Evolutionary conservation across 2,329 filamentous ascomycete species (phyloP).

Genomic region (Fusarium newnesense): DNA sequence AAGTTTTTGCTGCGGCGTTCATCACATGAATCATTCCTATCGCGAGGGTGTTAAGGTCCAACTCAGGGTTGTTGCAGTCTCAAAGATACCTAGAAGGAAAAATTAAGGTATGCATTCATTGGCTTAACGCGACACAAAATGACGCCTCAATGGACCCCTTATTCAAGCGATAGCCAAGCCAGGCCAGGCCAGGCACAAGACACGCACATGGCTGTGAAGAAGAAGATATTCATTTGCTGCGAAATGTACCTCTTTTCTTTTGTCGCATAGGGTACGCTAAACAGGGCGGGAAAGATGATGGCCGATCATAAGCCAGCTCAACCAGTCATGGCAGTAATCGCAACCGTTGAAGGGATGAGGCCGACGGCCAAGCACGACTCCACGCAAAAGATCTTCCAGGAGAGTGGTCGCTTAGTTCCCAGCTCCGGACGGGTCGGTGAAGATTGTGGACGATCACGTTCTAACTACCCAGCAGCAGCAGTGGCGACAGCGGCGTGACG

Average conservation of each 20-base stretch:
- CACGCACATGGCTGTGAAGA: conserved; percentile 15
- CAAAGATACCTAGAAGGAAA: not conserved
- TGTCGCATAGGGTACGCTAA: conserved; percentile 15
- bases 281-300: conserved; percentile 18
- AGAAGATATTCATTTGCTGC: conserved; percentile 8
- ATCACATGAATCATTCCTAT: conserved; percentile 19
- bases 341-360: conserved; percentile 12
- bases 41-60: conserved; percentile 10
- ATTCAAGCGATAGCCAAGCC: conserved; percentile 5
- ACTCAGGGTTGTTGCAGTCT: conserved; percentile 1
- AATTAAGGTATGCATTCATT: conserved; percentile 21
- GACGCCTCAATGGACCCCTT: conserved; percentile 20
- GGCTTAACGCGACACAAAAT: conserved; percentile 32
- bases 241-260: not conserved
- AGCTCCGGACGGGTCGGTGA: conserved; percentile 24
- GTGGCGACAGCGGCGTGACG: conserved; percentile 13
- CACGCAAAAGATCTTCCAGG: conserved; percentile 14
- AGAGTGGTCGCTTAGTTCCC: conserved; percentile 15
- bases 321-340: conserved; percentile 15
- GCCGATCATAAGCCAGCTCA: conserved; percentile 19
- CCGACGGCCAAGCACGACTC: not conserved
- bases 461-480: conserved; percentile 1
- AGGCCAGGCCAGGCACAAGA: conserved; percentile 18
- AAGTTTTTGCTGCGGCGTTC: conserved; percentile 15
- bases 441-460: conserved; percentile 22